Percentiles rank a stretch among this genome's conserved stretches.
phyloP scores from a whole-genome alignment of 306 rosid genomes.

The Casuarina cunninghamiana region DNA sequence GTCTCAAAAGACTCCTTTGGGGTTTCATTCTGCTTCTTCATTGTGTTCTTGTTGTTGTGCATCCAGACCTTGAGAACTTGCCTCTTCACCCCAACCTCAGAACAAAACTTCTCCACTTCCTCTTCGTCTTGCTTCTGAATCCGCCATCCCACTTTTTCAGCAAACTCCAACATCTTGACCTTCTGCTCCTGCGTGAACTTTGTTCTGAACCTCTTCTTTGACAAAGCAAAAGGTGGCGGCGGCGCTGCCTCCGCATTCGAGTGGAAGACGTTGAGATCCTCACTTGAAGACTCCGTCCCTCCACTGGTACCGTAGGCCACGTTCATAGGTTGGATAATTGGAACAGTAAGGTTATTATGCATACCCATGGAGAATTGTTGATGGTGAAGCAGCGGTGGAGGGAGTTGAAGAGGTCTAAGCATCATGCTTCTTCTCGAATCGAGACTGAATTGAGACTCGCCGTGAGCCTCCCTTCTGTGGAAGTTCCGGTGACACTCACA shows the following conservation, averaged over 20 bases:
- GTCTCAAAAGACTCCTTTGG: not conserved
- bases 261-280: conserved; percentile 41
- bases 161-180: conserved; percentile 13
- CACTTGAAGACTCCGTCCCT: conserved; percentile 48
- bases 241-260: conserved; percentile 26
- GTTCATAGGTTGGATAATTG: conserved; percentile 50
- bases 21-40: conserved; percentile 27
- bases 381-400: conserved; percentile 36
- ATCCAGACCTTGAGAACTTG: conserved; percentile 16
- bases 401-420: conserved; percentile 49
- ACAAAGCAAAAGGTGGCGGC: conserved; percentile 23
- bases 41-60: conserved; percentile 11
- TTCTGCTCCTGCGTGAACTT: conserved; percentile 16
- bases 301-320: conserved; percentile 45
- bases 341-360: conserved; percentile 23
- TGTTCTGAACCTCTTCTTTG: conserved; percentile 25
- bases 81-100: not conserved
- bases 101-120: not conserved
- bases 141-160: conserved; percentile 10
- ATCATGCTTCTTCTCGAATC: conserved; percentile 34
- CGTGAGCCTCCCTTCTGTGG: conserved; percentile 15
- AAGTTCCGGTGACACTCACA: conserved; percentile 31
- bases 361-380: conserved; percentile 42
- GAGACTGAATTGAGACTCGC: not conserved
- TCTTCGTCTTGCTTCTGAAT: conserved; percentile 9